These are phyloP conservation scores for Saksenaea oblongispora DNA, from an alignment of 371 early-diverging fungal species.

Conservation along the genomic window DNA sequence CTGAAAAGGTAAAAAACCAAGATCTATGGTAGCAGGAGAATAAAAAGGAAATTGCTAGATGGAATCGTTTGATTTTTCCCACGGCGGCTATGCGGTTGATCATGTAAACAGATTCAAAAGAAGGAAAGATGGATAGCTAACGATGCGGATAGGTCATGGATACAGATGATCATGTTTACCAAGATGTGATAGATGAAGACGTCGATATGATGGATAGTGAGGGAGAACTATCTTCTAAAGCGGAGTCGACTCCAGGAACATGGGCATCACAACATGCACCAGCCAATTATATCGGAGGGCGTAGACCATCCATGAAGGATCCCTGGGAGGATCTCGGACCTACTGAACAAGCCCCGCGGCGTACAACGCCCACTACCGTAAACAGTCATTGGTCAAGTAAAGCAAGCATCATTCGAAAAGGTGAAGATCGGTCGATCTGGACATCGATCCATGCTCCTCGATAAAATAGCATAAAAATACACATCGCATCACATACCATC, in stretches of 20 bases:
- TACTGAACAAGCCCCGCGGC: neutral
- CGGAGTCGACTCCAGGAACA: neutral
- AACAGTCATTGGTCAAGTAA: neutral
- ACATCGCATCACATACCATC: no score
- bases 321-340: neutral
- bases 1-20: neutral
- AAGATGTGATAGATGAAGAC: slow-evolving; percentile 10
- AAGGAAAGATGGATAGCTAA: neutral
- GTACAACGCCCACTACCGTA: neutral
- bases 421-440: slow-evolving; percentile 4
- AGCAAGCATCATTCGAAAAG: neutral
- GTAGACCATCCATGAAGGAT: neutral
- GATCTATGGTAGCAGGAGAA: no score
- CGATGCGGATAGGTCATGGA: no score
- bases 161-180: neutral
- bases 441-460: slow-evolving; percentile 2
- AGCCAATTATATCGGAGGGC: neutral
- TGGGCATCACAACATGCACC: neutral
- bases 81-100: neutral
- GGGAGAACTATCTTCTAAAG: neutral
- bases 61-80: neutral
- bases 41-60: no score
- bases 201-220: slow-evolving; percentile 12
- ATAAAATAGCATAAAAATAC: neutral
- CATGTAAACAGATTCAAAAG: neutral